Evolutionary conservation across 2,329 filamentous ascomycete genomes (phyloP).

Genomic region (Clarireedia sp.): DNA sequence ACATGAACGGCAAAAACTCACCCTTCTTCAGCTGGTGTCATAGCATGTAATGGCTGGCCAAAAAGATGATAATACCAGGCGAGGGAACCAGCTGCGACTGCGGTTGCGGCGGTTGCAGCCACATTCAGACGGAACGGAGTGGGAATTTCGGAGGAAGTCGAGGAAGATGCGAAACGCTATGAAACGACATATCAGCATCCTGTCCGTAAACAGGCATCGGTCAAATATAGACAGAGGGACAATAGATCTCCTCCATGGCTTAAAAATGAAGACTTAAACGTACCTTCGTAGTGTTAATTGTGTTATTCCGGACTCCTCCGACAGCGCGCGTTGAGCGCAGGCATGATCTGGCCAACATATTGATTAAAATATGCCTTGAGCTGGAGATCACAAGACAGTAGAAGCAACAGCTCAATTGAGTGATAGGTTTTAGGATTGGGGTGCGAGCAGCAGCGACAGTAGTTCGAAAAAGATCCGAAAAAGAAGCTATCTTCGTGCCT

Average conservation of each 20-base stretch:
- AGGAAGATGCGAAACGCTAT: constrained; percentile 58
- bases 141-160: constrained; percentile 57
- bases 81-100: constrained; percentile 77
- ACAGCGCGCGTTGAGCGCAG: constrained; percentile 82
- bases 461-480: constrained; percentile 10
- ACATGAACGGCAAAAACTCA: constrained; percentile 43
- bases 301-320: constrained; percentile 67
- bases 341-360: constrained; percentile 89
- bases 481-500: constrained; percentile 6
- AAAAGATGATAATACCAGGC: constrained; percentile 98
- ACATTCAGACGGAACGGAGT: constrained; percentile 78
- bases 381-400: constrained; percentile 25
- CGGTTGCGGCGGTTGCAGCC: constrained; percentile 78
- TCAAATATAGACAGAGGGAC: neutral
- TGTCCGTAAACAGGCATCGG: neutral
- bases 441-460: constrained; percentile 13
- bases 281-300: constrained; percentile 69
- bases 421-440: constrained; percentile 22
- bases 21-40: constrained; percentile 96
- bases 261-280: constrained; percentile 31
- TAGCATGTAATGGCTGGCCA: constrained; percentile 77
- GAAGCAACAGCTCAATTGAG: constrained; percentile 25
- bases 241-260: neutral
- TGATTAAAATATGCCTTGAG: constrained; percentile 34
- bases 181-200: constrained; percentile 34